phyloP scores from a whole-genome alignment of 1,139 yeast genomes.

The Barnettozyma hawaiiensis region DNA sequence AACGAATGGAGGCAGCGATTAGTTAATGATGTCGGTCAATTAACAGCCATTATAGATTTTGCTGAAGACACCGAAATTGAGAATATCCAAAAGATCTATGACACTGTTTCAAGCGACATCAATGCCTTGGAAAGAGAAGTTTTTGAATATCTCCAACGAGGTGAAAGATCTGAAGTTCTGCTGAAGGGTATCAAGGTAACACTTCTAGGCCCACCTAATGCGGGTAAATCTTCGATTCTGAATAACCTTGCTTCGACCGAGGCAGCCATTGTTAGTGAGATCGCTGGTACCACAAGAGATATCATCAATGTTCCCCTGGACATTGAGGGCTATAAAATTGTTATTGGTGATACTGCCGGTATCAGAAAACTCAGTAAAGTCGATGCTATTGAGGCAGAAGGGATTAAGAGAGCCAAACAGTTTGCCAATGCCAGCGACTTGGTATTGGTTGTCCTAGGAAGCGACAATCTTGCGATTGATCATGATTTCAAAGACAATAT shows the following conservation, averaged over 20 bases:
- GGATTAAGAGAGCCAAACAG: constrained; percentile 69
- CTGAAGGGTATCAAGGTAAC: constrained; percentile 69
- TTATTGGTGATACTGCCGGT: constrained; percentile 93
- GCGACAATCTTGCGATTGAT: constrained; percentile 30
- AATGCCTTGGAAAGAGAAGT: constrained; percentile 40
- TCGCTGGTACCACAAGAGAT: constrained; percentile 95
- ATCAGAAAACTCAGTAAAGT: constrained; percentile 48
- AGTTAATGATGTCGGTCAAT: constrained; percentile 60
- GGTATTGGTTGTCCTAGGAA: constrained; percentile 47
- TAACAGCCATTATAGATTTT: constrained; percentile 88
- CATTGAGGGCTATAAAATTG: constrained; percentile 76
- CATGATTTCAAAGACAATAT: constrained; percentile 37
- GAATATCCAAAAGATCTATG: constrained; percentile 46
- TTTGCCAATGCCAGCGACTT: constrained; percentile 58
- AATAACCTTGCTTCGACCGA: constrained; percentile 72
- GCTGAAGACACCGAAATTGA: constrained; percentile 92
- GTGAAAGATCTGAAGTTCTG: constrained; percentile 58
- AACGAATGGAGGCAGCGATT: constrained; percentile 62
- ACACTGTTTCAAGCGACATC: constrained; percentile 43
- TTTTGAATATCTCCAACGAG: constrained; percentile 41
- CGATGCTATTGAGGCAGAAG: constrained; percentile 71
- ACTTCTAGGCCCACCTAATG: constrained; percentile 89
- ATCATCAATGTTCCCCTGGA: constrained; percentile 77
- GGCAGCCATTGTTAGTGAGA: constrained; percentile 84
- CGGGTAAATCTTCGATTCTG: constrained; percentile 86